These are phyloP conservation scores for Leccinum sublutescens DNA, from an alignment of 768 basidiomycete genomes.

Conservation along the genomic window DNA sequence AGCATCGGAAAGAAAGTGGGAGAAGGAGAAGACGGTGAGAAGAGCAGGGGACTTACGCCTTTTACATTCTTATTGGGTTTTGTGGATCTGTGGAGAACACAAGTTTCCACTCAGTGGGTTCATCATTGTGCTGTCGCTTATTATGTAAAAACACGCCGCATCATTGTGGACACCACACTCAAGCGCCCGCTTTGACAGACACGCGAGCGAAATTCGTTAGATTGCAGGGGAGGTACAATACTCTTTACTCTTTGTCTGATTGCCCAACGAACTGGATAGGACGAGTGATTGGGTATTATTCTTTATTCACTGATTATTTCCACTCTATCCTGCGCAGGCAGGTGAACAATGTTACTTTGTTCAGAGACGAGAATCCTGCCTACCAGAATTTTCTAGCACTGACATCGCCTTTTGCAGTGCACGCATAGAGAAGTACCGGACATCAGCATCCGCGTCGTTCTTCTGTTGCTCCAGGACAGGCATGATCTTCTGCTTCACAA, in stretches of 20 bases:
- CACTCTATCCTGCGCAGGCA: slow-evolving; percentile 19
- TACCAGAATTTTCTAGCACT: slow-evolving; percentile 40
- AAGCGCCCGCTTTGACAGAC: slow-evolving; percentile 1
- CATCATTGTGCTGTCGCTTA: slow-evolving; percentile 4
- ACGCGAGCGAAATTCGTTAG: slow-evolving; percentile 21
- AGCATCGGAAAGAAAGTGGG: slow-evolving; percentile 1
- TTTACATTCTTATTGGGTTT: slow-evolving; percentile 1
- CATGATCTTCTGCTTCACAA: slow-evolving; percentile 70
- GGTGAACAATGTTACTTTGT: slow-evolving; percentile 1
- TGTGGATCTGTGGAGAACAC: slow-evolving; percentile 2
- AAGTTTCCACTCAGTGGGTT: background rate
- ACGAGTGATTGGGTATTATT: slow-evolving; percentile 32
- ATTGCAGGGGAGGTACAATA: slow-evolving; percentile 32
- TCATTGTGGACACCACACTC: background rate
- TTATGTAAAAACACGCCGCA: background rate
- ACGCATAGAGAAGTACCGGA: slow-evolving; percentile 87
- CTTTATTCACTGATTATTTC: slow-evolving; percentile 21
- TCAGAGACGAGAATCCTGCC: slow-evolving; percentile 1
- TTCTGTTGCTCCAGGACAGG: slow-evolving; percentile 87
- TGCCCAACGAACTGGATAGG: slow-evolving; percentile 20
- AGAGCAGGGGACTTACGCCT: background rate
- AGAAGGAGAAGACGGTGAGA: background rate
- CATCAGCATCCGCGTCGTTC: slow-evolving; percentile 91
- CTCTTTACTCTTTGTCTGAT: slow-evolving; percentile 29
- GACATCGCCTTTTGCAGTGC: slow-evolving; percentile 61